Base-by-base conservation (phyloP, 169 alveolate species). In the Cryptosporidium ubiquitum region DNA sequence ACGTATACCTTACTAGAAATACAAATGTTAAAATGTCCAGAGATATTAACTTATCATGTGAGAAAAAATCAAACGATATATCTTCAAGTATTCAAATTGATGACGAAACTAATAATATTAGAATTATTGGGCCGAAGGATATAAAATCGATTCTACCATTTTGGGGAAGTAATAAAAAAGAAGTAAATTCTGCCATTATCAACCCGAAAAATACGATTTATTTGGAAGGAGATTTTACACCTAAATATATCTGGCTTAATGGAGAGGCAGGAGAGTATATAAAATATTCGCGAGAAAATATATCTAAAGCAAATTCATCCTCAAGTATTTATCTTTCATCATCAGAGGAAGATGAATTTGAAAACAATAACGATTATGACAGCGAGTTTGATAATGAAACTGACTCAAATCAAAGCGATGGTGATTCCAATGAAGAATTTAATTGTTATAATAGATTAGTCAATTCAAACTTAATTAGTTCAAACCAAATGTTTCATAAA, bases 181-280 rank as follows among this genome's bases (percentile, higher is more conserved):
- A 37, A 5, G 0, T 29, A 5, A 58, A 7, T 10, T 61, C 89
- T 33, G 2, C 44, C 1, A 69, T 64, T 58, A 20, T 31, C 14
- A 20, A 37, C 55, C 68, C 52, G 33, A 40, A 51, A 52, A 73
- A 73, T 57, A 51, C 31, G 42, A n/a, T 73, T 23, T 79, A 60
- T 61, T 79, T 79, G 51, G 89, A 79, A 6, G 89, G 89, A 16
- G 89, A 79, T n/a, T 79, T 79, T 79, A 14, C 75, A 61, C 79
- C 75, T 12, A 79, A 79, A 79, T 79, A 79, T 64, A 40, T 79
- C 5, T 79, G 89, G 89, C 33, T 79, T 2, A 79, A 79, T 37
- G 89, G 89, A 1, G 89, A 79, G 51, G 73, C 89, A 23, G 89
- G 89, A 0, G 89, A 79, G 35, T 79, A 79, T 44, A 79, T 64